These are phyloP conservation scores for Saccharomycopsis phalli DNA, from an alignment of 1,139 yeast genomes.

Conservation along the genomic window DNA sequence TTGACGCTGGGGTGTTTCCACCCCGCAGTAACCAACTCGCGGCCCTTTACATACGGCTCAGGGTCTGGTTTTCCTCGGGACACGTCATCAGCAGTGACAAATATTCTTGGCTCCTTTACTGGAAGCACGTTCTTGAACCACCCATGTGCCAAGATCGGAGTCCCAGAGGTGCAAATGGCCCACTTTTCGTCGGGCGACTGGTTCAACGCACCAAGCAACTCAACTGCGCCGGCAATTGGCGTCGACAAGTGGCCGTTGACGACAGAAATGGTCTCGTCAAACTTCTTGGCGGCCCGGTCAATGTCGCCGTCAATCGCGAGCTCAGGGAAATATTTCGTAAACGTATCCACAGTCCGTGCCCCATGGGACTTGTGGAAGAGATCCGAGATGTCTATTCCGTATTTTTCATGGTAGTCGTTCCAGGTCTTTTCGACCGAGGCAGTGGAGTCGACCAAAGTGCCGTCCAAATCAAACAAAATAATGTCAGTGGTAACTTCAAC, in stretches of 20 bases:
- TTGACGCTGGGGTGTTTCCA: slow-evolving; percentile 29
- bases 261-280: slow-evolving; percentile 59
- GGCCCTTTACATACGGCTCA: slow-evolving; percentile 47
- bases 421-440: slow-evolving; percentile 67
- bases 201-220: slow-evolving; percentile 43
- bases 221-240: slow-evolving; percentile 61
- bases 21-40: slow-evolving; percentile 40
- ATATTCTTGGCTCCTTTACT: slow-evolving; percentile 46
- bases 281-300: slow-evolving; percentile 40
- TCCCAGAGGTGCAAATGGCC: slow-evolving; percentile 76
- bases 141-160: slow-evolving; percentile 50
- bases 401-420: slow-evolving; percentile 52
- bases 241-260: slow-evolving; percentile 55
- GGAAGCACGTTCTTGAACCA: slow-evolving; percentile 53
- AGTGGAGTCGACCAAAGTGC: slow-evolving; percentile 67
- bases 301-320: slow-evolving; percentile 41
- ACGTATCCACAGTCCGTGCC: slow-evolving; percentile 60
- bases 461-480: slow-evolving; percentile 62
- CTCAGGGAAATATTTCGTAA: slow-evolving; percentile 57
- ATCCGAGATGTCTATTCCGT: slow-evolving; percentile 57
- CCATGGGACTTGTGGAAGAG: slow-evolving; percentile 67
- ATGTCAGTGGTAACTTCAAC: slow-evolving; percentile 13
- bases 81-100: slow-evolving; percentile 68
- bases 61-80: slow-evolving; percentile 71
- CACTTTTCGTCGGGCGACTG: slow-evolving; percentile 33